Evolutionary conservation across 352 stramenopile genomes (phyloP), one percentile per base, ranked within the genome.

Genomic region (Pythium insidiosum): DNA sequence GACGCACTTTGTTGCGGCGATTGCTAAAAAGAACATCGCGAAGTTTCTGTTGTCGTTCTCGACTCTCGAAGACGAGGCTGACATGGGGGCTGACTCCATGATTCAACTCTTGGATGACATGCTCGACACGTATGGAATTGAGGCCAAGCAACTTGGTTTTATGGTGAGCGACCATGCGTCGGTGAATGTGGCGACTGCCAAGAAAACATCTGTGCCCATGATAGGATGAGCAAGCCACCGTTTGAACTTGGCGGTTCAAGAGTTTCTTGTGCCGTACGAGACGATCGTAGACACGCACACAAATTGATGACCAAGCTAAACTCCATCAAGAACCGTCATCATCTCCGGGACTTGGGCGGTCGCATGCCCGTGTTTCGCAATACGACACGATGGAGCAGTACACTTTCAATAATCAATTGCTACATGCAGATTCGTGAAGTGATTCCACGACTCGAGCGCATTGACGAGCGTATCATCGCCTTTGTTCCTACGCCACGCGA

Each of bases 381-480:
- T 33, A 18, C 42, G 2, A 63, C 44, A 24, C 28, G 55, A 31
- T 64, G 56, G 50, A 56, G 41, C 29, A 60, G 50, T 29, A 64
- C 56, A 15, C 47, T 54, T 15, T 41, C 21, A 0, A 55, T 58
- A 43, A n/a, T 63, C 6, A 15, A 41, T 5, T 22, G 31, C 3
- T 38, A 28, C 6, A 21, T 58, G 13, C 0, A 4, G 18, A 36
- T 57, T 4, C 22, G 31, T 7, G 6, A 18, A 12, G 45, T 39
- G 6, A 33, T 33, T 33, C 28, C 28, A 15, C 18, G 45, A 7
- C 12, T 50, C 3, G 39, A 59, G 9, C 16, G 24, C 13, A 15
- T 37, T 6, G 40, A 56, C 16, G 34, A 54, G 3, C 2, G 26
- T 4, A 15, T 62, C 4, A 35, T 23, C 0, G 43, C 51, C 21